Conservation (phyloP, 306 rosid species). For the Lagenaria siceraria region DNA sequence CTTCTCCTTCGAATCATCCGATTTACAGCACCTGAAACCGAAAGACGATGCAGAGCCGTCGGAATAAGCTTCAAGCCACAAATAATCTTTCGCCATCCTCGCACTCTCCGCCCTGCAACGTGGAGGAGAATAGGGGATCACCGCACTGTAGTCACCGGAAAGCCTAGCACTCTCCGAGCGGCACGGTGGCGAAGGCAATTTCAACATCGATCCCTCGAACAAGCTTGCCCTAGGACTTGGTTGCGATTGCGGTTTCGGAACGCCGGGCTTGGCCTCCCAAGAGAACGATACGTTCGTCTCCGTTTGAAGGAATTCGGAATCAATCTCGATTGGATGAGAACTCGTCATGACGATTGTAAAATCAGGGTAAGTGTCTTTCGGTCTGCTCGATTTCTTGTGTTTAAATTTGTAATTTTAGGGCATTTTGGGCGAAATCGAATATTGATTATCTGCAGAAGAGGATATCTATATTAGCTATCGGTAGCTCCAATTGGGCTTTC, state of each 20-base stretch:
- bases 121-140: not conserved
- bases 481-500: not conserved
- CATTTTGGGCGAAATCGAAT: not conserved
- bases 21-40: not conserved
- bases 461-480: not conserved
- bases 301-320: not conserved
- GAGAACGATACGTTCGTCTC: conserved; percentile 34
- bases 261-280: conserved; percentile 48
- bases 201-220: not conserved
- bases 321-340: not conserved
- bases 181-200: conserved; percentile 9
- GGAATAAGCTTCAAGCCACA: not conserved
- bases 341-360: not conserved
- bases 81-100: not conserved
- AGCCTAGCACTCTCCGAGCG: conserved; percentile 7
- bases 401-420: not conserved
- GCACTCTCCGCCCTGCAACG: not conserved
- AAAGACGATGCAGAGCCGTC: not conserved
- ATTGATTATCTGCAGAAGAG: not conserved
- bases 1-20: conserved; percentile 13
- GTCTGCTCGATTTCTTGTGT: not conserved
- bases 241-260: conserved; percentile 16
- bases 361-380: not conserved
- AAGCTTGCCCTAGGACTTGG: not conserved
- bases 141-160: not conserved